phyloP scores from a whole-genome alignment of 352 stramenopile species.

The Phytophthora citricola region DNA sequence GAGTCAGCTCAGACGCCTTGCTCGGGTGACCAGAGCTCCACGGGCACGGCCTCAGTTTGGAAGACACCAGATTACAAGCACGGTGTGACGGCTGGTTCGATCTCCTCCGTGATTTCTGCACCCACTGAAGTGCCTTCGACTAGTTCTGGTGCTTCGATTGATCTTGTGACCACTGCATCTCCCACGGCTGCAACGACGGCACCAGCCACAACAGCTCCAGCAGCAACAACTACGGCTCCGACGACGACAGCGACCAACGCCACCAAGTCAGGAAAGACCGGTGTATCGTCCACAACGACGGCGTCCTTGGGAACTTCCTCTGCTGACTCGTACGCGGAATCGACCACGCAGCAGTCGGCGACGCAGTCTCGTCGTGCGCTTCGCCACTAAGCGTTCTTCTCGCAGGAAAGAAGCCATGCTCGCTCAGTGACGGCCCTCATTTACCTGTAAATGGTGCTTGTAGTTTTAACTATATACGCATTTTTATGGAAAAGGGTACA shows the following conservation, averaged over 20 bases:
- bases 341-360: constrained; percentile 27
- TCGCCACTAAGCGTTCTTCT: constrained; percentile 28
- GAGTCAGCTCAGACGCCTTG: too few species aligned
- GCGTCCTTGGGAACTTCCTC: constrained; percentile 24
- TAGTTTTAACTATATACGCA: too few species aligned
- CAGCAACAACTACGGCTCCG: constrained; percentile 6
- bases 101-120: constrained; percentile 6
- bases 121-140: constrained; percentile 7
- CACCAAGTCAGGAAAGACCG: constrained; percentile 23
- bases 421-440: neutral
- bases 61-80: constrained; percentile 22
- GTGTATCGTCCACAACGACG: constrained; percentile 17
- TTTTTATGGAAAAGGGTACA: too few species aligned
- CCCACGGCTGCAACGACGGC: neutral
- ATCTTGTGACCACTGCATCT: constrained; percentile 3
- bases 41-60: constrained; percentile 11
- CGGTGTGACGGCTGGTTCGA: constrained; percentile 7
- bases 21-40: neutral
- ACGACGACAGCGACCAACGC: constrained; percentile 1
- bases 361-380: constrained; percentile 25
- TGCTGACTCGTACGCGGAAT: constrained; percentile 28
- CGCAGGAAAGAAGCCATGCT: constrained; percentile 2
- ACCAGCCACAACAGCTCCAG: constrained; percentile 1
- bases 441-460: too few species aligned
- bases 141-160: constrained; percentile 6